These are phyloP conservation scores for Narthecium ossifragum DNA, from an alignment of 106 monocot species.

Conservation along the genomic window DNA sequence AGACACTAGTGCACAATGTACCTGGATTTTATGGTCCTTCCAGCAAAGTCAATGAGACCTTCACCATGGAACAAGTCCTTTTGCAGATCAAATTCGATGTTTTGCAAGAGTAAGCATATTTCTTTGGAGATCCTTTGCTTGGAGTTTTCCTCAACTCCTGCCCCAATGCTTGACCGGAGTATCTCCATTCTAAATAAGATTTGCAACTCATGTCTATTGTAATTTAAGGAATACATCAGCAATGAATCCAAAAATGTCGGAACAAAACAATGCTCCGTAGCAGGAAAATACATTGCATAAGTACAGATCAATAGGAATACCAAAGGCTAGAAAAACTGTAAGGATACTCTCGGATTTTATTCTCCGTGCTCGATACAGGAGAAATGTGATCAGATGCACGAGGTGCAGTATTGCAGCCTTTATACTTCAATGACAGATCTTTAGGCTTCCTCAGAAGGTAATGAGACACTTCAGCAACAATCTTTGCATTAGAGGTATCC, in stretches of 20 bases:
- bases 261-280: neutral
- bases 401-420: slow-evolving; percentile 24
- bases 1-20: slow-evolving; percentile 2
- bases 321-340: slow-evolving; percentile 7
- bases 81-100: slow-evolving; percentile 80
- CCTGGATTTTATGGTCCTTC: slow-evolving; percentile 78
- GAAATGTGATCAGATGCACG: slow-evolving; percentile 10
- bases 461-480: slow-evolving; percentile 44
- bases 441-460: slow-evolving; percentile 69
- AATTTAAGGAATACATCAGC: slow-evolving; percentile 37
- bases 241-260: neutral
- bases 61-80: slow-evolving; percentile 53
- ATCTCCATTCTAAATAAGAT: slow-evolving; percentile 95
- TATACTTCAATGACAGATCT: slow-evolving; percentile 64
- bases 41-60: slow-evolving; percentile 74
- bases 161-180: slow-evolving; percentile 39
- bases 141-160: slow-evolving; percentile 26
- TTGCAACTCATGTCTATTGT: slow-evolving; percentile 80
- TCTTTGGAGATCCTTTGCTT: slow-evolving; percentile 71
- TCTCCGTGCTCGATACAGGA: slow-evolving; percentile 11
- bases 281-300: neutral
- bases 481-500: slow-evolving; percentile 19
- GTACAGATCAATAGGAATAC: neutral
- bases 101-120: slow-evolving; percentile 77
- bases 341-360: slow-evolving; percentile 90